Evolutionary conservation across 805 yeast species (phyloP).

Genomic region (Metschnikowia lunata): DNA sequence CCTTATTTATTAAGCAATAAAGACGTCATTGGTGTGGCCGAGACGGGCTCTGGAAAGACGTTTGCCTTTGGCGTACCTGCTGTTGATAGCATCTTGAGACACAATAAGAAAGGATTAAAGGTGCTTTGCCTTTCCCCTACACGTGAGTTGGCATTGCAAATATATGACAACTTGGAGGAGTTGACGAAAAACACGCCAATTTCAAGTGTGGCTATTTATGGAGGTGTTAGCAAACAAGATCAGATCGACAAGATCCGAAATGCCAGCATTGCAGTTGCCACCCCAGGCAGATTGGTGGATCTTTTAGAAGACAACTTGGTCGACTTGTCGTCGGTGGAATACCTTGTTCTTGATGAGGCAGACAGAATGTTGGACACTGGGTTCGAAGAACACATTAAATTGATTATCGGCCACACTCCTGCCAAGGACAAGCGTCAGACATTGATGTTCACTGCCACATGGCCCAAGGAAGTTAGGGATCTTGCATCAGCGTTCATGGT

Average conservation of each 20-base stretch:
- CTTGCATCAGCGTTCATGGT: conserved; percentile 83
- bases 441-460: conserved; percentile 98
- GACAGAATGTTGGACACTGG: conserved; percentile 99
- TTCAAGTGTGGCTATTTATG: conserved; percentile 82
- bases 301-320: conserved; percentile 84
- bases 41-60: conserved; percentile 97
- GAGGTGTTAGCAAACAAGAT: conserved; percentile 95
- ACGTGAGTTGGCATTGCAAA: conserved; percentile 94
- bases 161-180: conserved; percentile 71
- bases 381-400: conserved; percentile 91
- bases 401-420: conserved; percentile 63
- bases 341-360: conserved; percentile 92
- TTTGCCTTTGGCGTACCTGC: conserved; percentile 98
- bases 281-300: conserved; percentile 97
- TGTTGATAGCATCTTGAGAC: conserved; percentile 58
- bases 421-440: conserved; percentile 64
- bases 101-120: conserved; percentile 49
- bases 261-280: conserved; percentile 85
- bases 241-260: conserved; percentile 67
- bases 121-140: conserved; percentile 93
- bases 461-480: conserved; percentile 99
- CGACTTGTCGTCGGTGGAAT: conserved; percentile 60
- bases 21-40: conserved; percentile 96
- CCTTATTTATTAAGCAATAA: conserved; percentile 74
- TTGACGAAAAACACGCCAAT: conserved; percentile 60